Base-by-base conservation (phyloP, 1,284 basidiomycete species). In the Anthracocystis setariae region DNA sequence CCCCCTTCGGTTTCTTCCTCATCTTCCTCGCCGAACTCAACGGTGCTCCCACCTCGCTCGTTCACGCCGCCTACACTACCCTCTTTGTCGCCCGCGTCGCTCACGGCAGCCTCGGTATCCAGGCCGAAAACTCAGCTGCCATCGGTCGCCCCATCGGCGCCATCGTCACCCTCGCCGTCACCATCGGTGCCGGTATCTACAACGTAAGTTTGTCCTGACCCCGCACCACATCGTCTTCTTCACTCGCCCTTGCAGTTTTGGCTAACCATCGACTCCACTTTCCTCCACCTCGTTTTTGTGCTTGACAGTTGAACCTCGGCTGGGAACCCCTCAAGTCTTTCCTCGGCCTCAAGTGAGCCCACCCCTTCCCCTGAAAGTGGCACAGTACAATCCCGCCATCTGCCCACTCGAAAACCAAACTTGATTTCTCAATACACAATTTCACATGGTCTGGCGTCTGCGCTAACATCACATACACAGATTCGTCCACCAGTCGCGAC, bases 21-120 rank as follows among this genome's bases (percentile, higher is more conserved):
- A 73, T 82, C 74, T 82, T 82, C 78, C 74, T 82, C 47, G 79
- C 81, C 38, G 81, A 82, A 69, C 76, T 82, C 46, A 82, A 82
- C 73, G 81, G 81, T 56, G 81, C 81, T 24, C 81, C 81, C 35
- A 82, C 81, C 37, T 69, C 68, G 43, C 76, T 79, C 50, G 80
- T 81, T 44, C 81, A 82, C 59, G 76, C 71, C 35, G 79, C 74
- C 35, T 82, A 78, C 77, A 59, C 76, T 13, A 71, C 79, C 24
- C 73, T 82, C 35, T 80, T 82, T 37, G 55, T 62, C 20, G 62
- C 68, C 18, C 78, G 81, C 37, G 77, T 82, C 37, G 61, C 73
- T 20, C 77, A 81, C 62, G 64, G 57, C 40, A 66, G 39, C 42
- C 12, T 80, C 21, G 80, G 78, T 39, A 68, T 82, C 63, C 51